Base-by-base conservation (phyloP, 352 stramenopile genomes). In the Saprolegnia diclina region DNA sequence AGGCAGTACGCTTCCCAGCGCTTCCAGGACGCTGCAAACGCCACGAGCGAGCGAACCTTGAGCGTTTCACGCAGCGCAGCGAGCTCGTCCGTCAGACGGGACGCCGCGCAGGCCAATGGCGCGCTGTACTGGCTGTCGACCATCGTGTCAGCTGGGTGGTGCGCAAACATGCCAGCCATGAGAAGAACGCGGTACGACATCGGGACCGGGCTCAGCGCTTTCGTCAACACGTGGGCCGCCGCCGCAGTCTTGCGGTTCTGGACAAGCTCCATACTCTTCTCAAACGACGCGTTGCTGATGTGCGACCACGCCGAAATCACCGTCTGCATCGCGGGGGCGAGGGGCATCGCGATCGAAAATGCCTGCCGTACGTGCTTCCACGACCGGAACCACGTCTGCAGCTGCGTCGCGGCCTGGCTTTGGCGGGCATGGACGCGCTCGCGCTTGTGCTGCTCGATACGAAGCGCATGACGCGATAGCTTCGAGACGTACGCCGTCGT, bases 121-220 rank as follows among this genome's bases (percentile, higher is more conserved):
- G 52, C 52, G 19, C 52, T 26, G n/a, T 42, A 59, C 16, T n/a
- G 24, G 24, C 83, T 71, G 19, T 71, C 56, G 4, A 78, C 81
- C 82, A 92, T 88, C 61, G 89, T 88, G 29, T 90, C 80, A 5
- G 64, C 67, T 0, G 84, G 81, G 44, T 90, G 82, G 26, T 75
- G 80, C n/a, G 79, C 73, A 44, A 92, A 74, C 81, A 90, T 89
- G 0, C 84, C 84, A 0, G 82, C 84, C 78, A 92, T 85, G 40
- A 92, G 71, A 37, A 92, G 70, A 22, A 92, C 79, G 2, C 82
- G 82, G 62, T 84, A 85, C 45, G 73, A 79, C 42, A 79, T 78
- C 13, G 61, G 61, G 22, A 66, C 73, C 0, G 78, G 72, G 55
- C 83, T 67, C n/a, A 92, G 64, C 52, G 88, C 81, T 21, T 81